These are phyloP conservation scores for Ascochyta koolunga DNA, from an alignment of 2,329 filamentous ascomycete species.

Conservation along the genomic window DNA sequence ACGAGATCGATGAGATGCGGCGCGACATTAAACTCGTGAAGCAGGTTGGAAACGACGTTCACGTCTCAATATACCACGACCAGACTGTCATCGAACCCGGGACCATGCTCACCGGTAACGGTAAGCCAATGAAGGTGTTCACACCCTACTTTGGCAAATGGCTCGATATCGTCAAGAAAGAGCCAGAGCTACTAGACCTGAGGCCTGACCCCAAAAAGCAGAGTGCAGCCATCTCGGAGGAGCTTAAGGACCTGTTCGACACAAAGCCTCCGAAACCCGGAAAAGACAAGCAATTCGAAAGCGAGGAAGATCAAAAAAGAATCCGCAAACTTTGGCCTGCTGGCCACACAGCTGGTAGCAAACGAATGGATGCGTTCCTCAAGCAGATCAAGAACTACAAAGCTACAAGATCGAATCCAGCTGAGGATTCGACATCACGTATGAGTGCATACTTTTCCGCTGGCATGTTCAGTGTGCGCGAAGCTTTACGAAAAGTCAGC, in stretches of 20 bases:
- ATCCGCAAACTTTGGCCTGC: slow-evolving; percentile 55
- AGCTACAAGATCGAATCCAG: slow-evolving; percentile 51
- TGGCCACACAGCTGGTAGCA: slow-evolving; percentile 51
- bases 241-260: slow-evolving; percentile 42
- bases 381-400: slow-evolving; percentile 51
- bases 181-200: slow-evolving; percentile 53
- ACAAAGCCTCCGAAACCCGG: slow-evolving; percentile 43
- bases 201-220: slow-evolving; percentile 52
- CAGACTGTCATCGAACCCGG: slow-evolving; percentile 58
- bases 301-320: slow-evolving; percentile 47
- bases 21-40: slow-evolving; percentile 54
- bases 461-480: slow-evolving; percentile 54
- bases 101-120: slow-evolving; percentile 49
- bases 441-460: slow-evolving; percentile 55
- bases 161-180: slow-evolving; percentile 51
- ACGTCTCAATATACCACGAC: slow-evolving; percentile 55
- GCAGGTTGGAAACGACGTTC: slow-evolving; percentile 43
- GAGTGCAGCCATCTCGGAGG: slow-evolving; percentile 30
- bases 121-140: slow-evolving; percentile 59
- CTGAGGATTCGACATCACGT: slow-evolving; percentile 50
- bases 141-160: slow-evolving; percentile 58
- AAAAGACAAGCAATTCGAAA: slow-evolving; percentile 50
- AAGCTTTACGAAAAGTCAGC: slow-evolving; percentile 51
- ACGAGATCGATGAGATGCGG: slow-evolving; percentile 54
- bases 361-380: slow-evolving; percentile 51